Percentiles rank a stretch among this genome's conserved stretches.
Evolutionary conservation across 257 asterid species (phyloP).

Genomic region (Sherardia arvensis): DNA sequence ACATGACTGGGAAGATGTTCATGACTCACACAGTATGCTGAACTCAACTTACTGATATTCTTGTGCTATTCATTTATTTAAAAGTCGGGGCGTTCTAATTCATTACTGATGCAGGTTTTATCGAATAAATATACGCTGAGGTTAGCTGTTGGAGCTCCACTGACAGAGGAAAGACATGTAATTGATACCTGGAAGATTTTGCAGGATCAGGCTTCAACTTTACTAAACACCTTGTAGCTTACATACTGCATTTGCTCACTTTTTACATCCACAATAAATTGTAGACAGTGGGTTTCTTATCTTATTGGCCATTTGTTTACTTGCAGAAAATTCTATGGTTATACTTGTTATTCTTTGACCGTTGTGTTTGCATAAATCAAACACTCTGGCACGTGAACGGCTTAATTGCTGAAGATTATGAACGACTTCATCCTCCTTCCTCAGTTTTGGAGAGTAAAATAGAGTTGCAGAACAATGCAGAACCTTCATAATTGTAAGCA

Average conservation of each 20-base stretch:
- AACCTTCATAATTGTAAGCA: slow-evolving; percentile 1
- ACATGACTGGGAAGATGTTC: slow-evolving; percentile 71
- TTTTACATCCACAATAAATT: no score
- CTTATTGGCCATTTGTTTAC: no score
- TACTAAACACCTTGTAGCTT: slow-evolving; percentile 12
- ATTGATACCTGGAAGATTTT: slow-evolving; percentile 61
- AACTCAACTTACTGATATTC: neutral
- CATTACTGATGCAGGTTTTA: slow-evolving; percentile 35
- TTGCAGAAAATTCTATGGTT: no score
- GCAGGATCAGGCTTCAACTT: slow-evolving; percentile 54
- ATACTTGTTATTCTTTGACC: no score
- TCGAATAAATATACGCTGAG: slow-evolving; percentile 50
- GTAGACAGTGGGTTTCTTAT: no score
- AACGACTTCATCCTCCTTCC: no score
- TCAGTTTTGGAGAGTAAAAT: slow-evolving; percentile 3
- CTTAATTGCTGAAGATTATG: no score
- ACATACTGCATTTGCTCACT: no score
- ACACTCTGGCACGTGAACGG: no score
- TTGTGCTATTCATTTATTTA: neutral
- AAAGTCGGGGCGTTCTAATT: neutral
- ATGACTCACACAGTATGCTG: slow-evolving; percentile 80
- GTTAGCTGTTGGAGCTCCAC: slow-evolving; percentile 72
- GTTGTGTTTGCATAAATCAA: no score
- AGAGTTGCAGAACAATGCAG: slow-evolving; percentile 16
- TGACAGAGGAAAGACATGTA: slow-evolving; percentile 76